Evolutionary conservation across 2,329 filamentous ascomycete genomes (phyloP), one percentile per base, ranked within the genome.

Genomic region (Dactylellina haptotyla): DNA sequence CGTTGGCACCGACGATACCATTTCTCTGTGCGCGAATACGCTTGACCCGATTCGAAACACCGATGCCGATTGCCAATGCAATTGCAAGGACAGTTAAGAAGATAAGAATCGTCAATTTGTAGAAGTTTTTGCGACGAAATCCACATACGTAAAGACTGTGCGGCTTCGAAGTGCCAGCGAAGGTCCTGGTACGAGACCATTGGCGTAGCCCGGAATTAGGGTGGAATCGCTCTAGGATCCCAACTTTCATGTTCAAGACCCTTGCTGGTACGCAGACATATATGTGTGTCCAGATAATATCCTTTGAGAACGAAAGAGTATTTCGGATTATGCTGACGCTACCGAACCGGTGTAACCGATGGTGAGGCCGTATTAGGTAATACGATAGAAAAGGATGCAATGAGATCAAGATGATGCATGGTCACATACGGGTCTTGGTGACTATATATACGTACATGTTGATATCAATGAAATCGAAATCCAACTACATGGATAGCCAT

Each of bases 61-160:
- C 64, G 37, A 77, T 73, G 48, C 71, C 75, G 20, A 65, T 69
- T 18, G 56, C 63, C 23, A 72, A 39, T n/a, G 54, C 64, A 16
- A 77, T 70, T 18, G 63, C 67, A 8, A 75, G 58, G n/a, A 75
- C 66, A 16, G 75, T 18, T 39, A 76, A 26, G 18, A 69, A 48
- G 46, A 45, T 58, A 20, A 65, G 50, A 28, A 32, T 41, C 75
- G 63, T 73, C 62, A 66, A 76, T 50, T 61, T 75, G 72, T 76
- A 78, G 45, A 78, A 78, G 46, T 75, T 78, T 25, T 75, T 76
- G 28, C 76, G 73, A 14, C 70, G 72, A 45, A 78, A 77, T 16
- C 77, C 77, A 57, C 75, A 71, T 39, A 77, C 77, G 32, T 78
- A 77, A 39, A 78, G 76, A 23, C 76, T 75, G 45, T 75, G 76